Evolutionary conservation across 2,329 filamentous ascomycete genomes (phyloP), one percentile per base, ranked within the genome.

Genomic region (Escovopsis sp.): DNA sequence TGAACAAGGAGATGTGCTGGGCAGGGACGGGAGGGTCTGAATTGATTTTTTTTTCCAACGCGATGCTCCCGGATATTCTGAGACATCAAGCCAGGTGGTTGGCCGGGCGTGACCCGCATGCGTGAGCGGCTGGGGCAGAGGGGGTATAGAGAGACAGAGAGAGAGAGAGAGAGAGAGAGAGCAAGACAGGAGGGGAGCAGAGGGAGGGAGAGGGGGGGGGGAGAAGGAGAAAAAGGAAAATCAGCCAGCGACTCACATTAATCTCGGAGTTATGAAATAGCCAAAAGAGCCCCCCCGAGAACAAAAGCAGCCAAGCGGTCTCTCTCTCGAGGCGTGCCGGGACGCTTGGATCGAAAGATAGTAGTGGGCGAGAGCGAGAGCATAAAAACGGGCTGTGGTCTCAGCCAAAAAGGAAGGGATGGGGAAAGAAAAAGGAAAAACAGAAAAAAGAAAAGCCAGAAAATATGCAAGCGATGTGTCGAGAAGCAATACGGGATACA

Each of bases 221-320:
- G 27, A 4, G 27, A 8, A 11, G 11, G 27, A 20, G 20, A 20
- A 51, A 53, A 51, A 47, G 52, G 49, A 53, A 49, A 37, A 16
- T 16, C 14, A 37, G 2, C 8, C 50, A 41, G 47, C 47, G 49
- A 60, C 58, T 60, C 55, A 60, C 58, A 59, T 59, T 58, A 54
- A 59, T 58, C 45, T 57, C 52, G 43, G 43, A 20, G 39, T 39
- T 31, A 31, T 25, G 20, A 20, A 20, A 20, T 27, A 37, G 32
- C 24, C 47, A 53, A 39, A 41, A 29, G 36, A 39, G 40, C 34
- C 37, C 34, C 37, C 43, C 20, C 40, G 35, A 29, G 37, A 20
- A 20, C 20, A 20, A 20, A 20, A 20, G 20, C 3, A 20, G 20
- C 20, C 20, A 20, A 20, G 20, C 20, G 3, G 20, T 20, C 20